Evolutionary conservation across 108 stramenopile species (phyloP).

Genomic region (Pseudonitzschia pungens): DNA sequence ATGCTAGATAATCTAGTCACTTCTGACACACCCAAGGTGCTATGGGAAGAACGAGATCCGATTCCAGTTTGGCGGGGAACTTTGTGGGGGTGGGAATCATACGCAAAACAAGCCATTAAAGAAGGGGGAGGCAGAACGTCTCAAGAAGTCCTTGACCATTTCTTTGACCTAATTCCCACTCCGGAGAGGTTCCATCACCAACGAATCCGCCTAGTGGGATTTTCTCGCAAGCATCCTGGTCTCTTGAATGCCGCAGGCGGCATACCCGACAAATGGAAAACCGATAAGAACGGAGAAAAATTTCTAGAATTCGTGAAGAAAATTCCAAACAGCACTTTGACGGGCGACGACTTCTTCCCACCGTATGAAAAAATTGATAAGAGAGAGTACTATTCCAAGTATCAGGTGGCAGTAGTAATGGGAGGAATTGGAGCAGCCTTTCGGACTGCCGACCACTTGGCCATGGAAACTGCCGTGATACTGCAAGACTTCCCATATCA

Average conservation of each 20-base stretch:
- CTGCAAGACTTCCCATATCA: constrained; percentile 34
- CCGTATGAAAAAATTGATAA: constrained; percentile 19
- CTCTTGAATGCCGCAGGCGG: constrained; percentile 26
- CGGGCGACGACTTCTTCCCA: constrained; percentile 22
- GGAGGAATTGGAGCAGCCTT: constrained; percentile 42
- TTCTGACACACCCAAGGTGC: not conserved
- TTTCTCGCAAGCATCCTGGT: constrained; percentile 23
- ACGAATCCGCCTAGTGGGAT: constrained; percentile 15
- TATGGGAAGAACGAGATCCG: constrained; percentile 23
- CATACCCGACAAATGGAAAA: not conserved
- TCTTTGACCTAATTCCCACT: not conserved
- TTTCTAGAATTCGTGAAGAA: no score
- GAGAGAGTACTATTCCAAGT: constrained; percentile 30
- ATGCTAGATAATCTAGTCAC: not conserved
- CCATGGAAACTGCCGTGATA: constrained; percentile 23
- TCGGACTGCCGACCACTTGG: constrained; percentile 32
- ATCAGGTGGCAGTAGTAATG: constrained; percentile 24
- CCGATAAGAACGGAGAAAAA: not conserved
- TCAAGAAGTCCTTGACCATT: not conserved
- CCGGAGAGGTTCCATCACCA: constrained; percentile 8
- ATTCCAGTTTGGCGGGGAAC: constrained; percentile 36
- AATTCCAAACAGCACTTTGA: not conserved
- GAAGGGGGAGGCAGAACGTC: not conserved
- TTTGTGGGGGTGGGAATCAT: constrained; percentile 9
- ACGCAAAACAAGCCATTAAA: not conserved